Evolutionary conservation across 768 basidiomycete species (phyloP).

Genomic region (Pleurotus tuber-regium): DNA sequence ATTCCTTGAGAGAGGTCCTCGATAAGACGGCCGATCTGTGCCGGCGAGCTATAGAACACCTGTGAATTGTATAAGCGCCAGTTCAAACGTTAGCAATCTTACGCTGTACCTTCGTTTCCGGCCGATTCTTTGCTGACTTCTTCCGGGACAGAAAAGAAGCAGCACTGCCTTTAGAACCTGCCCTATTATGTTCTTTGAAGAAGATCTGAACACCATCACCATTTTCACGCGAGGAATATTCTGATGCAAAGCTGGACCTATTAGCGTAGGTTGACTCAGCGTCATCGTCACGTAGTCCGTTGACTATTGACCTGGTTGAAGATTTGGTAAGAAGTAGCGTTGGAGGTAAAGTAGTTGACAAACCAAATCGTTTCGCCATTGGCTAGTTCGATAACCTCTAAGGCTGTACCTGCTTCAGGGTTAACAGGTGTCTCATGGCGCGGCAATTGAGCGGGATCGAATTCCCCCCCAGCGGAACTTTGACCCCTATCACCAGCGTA

Average conservation of each 20-base stretch:
- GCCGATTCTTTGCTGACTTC: constrained; percentile 56
- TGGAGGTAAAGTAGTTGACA: constrained; percentile 7
- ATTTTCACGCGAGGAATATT: constrained; percentile 54
- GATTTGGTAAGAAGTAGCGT: not conserved
- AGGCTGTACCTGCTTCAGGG: constrained; percentile 54
- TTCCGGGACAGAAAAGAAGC: constrained; percentile 62
- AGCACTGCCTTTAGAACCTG: constrained; percentile 64
- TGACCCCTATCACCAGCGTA: constrained; percentile 56
- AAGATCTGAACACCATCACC: constrained; percentile 68
- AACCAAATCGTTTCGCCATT: constrained; percentile 88
- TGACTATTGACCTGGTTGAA: constrained; percentile 69
- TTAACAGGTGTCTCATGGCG: constrained; percentile 21
- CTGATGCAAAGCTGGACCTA: constrained; percentile 72
- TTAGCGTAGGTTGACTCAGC: constrained; percentile 64
- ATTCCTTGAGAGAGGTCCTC: constrained; percentile 79
- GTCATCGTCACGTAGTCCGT: constrained; percentile 78
- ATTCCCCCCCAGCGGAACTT: constrained; percentile 3
- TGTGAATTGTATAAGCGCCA: constrained; percentile 33
- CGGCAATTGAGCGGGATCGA: constrained; percentile 26
- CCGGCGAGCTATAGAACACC: constrained; percentile 74
- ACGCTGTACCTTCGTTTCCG: constrained; percentile 76
- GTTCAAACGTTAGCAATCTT: constrained; percentile 15
- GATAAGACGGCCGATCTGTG: constrained; percentile 80
- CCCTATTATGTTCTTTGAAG: constrained; percentile 72
- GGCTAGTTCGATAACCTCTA: constrained; percentile 82